Base-by-base conservation (phyloP, 352 stramenopile genomes). In the Pythium oligandrum region DNA sequence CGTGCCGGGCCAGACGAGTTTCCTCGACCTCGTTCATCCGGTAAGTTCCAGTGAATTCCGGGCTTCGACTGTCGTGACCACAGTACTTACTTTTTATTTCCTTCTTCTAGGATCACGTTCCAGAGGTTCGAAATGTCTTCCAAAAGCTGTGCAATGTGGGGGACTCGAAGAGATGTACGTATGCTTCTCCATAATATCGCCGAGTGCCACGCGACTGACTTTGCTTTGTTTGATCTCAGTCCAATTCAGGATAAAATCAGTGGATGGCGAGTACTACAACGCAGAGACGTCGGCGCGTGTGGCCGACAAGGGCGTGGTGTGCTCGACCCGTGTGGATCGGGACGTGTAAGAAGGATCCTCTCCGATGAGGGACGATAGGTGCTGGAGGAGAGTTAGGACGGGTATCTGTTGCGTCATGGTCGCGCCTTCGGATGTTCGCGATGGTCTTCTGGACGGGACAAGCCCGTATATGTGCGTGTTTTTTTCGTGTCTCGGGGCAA, bases 21-120 rank as follows among this genome's bases (percentile, higher is more conserved):
- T 93, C 57, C 74, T 91, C 42, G 83, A 93, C 54, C 82, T 90
- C 48, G 78, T 91, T 57, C 83, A 93, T 53, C 81, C 78, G 34
- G 83, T 90, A 74, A 51, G 74, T 76, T 46, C 3, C 31, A 11
- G 6, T 30, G 12, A 42, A 30, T 55, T 4, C 36, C 12, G 12
- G 1, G 12, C 38, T 12, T 42, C 38, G 7, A 12, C 38, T 42
- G 38, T 0, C 7, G 7, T 42, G 7, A 42, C 12, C 12, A 42
- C 38, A 8, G 38, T 8, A 42, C 38, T 42, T 12, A 42, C 17
- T 54, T 12, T 33, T 31, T 53, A 17, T 43, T 17, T 8, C 42
- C 43, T 42, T 57, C 30, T 30, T 48, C 56, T 32, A 72, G 78
- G 70, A 83, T 37, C 73, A 86, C 56, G 64, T 85, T 40, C 63